Base-by-base conservation (phyloP, 2,329 filamentous ascomycete species). In the Fusarium longipes region DNA sequence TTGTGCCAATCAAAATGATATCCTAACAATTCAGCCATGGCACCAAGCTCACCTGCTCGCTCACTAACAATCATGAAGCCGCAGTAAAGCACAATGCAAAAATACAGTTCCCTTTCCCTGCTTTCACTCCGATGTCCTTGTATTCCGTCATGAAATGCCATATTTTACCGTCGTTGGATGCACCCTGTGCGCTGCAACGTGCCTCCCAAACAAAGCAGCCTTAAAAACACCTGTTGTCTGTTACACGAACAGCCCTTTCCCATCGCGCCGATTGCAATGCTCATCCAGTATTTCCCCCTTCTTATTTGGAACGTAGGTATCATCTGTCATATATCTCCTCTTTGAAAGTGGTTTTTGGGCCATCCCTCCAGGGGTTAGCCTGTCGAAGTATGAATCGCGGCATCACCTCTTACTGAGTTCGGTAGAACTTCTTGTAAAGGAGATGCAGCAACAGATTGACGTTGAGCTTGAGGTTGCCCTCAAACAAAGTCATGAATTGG, bases 341-440 rank as follows among this genome's bases (percentile, higher is more conserved):
- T 43, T 49, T 48, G 30, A 48, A 57, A 52, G 53, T 61, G 45
- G 35, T 55, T 36, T 55, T 58, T 42, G 9, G 18, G 36, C 50
- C 49, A 40, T 66, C 63, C 66, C 63, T 64, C 63, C 66, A 63
- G 53, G 66, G 66, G 57, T 17, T 25, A 57, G 54, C 48, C 52
- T 33, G 35, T 50, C 39, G 36, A 53, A 54, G 48, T 54, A 54
- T 53, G 63, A 24, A 57, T 54, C 36, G 52, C 35, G 27, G 43
- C 50, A 24, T 42, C 55, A 32, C 27, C 50, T 51, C 36, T 80
- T 81, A 89, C 74, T 90, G 87, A 62, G 89, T 90, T 64, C 88
- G 83, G 77, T 99, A 99, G 80, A 99, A 99, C 85, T 99, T 99
- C 87, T 96, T 97, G 84, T 98, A 98, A 71, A 99, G 87, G 79